Conservation (phyloP, 306 rosid genomes). For the Casuarina equisetifolia region DNA sequence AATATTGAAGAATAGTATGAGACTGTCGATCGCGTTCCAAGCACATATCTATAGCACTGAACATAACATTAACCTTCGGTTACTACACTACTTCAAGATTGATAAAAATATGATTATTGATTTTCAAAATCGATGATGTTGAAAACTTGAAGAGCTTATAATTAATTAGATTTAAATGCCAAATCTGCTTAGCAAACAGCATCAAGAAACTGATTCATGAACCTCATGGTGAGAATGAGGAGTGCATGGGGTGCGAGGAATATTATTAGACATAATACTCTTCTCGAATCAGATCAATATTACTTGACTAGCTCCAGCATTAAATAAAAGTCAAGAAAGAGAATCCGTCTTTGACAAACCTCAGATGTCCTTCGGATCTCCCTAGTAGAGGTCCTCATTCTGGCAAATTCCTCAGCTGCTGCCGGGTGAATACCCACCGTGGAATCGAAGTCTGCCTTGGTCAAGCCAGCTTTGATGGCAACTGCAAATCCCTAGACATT, state of each 20-base stretch:
- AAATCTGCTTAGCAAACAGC: not conserved
- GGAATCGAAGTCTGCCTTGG: constrained; percentile 85
- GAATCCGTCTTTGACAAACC: constrained; percentile 44
- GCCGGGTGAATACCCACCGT: constrained; percentile 96
- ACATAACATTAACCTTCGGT: not conserved
- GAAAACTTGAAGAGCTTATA: too few species aligned
- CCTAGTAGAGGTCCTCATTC: constrained; percentile 87
- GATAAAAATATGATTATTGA: not conserved
- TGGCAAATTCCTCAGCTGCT: constrained; percentile 92
- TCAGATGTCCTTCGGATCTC: constrained; percentile 62
- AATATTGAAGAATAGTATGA: not conserved
- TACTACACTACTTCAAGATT: not conserved
- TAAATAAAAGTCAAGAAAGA: constrained; percentile 8
- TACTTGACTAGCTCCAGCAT: not conserved
- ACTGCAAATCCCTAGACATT: constrained; percentile 85
- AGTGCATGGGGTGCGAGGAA: not conserved
- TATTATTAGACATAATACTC: not conserved
- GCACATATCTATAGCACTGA: not conserved
- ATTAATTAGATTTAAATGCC: not conserved
- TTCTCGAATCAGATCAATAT: not conserved
- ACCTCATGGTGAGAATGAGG: not conserved
- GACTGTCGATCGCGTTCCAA: not conserved
- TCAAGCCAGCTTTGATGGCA: constrained; percentile 91
- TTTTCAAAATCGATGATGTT: too few species aligned
- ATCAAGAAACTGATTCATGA: constrained; percentile 2